Evolutionary conservation across 768 basidiomycete genomes (phyloP), one percentile per base, ranked within the genome.

Genomic region (Mycena leptocephala): DNA sequence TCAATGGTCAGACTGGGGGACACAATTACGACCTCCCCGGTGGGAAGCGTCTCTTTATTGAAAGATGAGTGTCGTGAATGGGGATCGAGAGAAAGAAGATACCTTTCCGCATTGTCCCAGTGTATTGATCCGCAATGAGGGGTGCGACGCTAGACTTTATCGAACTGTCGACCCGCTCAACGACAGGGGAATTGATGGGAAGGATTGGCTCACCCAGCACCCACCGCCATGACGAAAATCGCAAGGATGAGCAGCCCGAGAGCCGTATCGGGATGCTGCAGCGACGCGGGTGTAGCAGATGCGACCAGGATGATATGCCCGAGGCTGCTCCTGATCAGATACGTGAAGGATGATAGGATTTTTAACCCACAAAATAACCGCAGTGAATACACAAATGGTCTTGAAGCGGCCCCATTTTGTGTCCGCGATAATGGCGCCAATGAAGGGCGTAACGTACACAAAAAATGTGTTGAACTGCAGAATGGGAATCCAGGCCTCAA

Each of bases 101-200:
- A 86, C 85, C 84, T 77, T 90, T 89, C 56, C 87, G 86, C 70
- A 89, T 80, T 70, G 86, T 88, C 9, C 89, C 89, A 20, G 83
- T 87, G 77, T 90, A 89, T 77, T 93, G 91, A 72, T 93, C 92
- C 35, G 92, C 92, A 74, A 92, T 88, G 84, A 93, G 87, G 33
- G 91, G 91, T 0, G 89, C 88, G 37, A 92, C 89, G 76, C 90
- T 92, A 26, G 88, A 83, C 85, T 91, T 63, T 14, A 63, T 63
- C 6, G 61, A 43, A 2, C 59, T 61, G 59, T 18, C 16, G 18
- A 56, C 20, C 1, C 16, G 32, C 22, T 22, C 28, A 56, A 20
- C n/a, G n/a, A n/a, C n/a, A n/a, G n/a, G 5, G 55, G 2, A 22
- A 26, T 6, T 28, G 32, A 55, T n/a, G 6, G 9, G 28, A 33